phyloP scores from a whole-genome alignment of 768 basidiomycete genomes.

The Porpolomopsis calyptriformis region DNA sequence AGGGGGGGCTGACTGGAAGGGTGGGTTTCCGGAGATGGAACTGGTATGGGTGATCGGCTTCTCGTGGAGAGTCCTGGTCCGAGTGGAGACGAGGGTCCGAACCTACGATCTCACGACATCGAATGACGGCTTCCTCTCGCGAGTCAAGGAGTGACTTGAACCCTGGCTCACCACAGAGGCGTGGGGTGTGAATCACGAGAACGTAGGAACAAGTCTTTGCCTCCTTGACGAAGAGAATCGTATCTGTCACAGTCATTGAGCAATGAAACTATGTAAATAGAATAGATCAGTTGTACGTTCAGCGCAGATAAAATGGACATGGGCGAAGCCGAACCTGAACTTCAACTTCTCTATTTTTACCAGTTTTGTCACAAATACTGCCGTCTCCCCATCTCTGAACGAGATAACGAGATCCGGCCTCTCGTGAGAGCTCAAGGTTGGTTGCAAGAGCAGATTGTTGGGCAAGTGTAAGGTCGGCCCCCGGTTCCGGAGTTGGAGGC shows the following conservation, averaged over 20 bases:
- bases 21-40: conserved; percentile 39
- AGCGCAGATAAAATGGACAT: background rate
- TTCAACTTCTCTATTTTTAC: conserved; percentile 79
- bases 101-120: conserved; percentile 68
- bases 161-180: conserved; percentile 85
- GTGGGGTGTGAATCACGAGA: conserved; percentile 88
- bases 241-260: conserved; percentile 88
- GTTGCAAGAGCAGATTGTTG: conserved; percentile 54
- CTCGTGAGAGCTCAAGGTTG: conserved; percentile 69
- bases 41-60: conserved; percentile 48
- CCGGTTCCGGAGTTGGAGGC: conserved; percentile 45
- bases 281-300: conserved; percentile 8
- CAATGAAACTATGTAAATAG: conserved; percentile 69
- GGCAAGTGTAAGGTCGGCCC: conserved; percentile 54
- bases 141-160: conserved; percentile 70
- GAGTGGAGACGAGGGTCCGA: conserved; percentile 19
- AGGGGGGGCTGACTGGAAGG: conserved; percentile 18
- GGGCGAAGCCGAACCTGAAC: conserved; percentile 60
- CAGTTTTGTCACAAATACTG: conserved; percentile 88
- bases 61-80: conserved; percentile 26
- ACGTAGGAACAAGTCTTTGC: conserved; percentile 91
- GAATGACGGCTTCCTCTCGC: conserved; percentile 57
- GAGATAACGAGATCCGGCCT: conserved; percentile 78
- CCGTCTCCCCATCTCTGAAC: conserved; percentile 89
- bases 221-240: conserved; percentile 86